A percentile compares a stretch with the other conserved stretches of the same genome.
These are phyloP conservation scores for Lachancea sp. DNA, from an alignment of 805 yeast species.

Conservation along the genomic window DNA sequence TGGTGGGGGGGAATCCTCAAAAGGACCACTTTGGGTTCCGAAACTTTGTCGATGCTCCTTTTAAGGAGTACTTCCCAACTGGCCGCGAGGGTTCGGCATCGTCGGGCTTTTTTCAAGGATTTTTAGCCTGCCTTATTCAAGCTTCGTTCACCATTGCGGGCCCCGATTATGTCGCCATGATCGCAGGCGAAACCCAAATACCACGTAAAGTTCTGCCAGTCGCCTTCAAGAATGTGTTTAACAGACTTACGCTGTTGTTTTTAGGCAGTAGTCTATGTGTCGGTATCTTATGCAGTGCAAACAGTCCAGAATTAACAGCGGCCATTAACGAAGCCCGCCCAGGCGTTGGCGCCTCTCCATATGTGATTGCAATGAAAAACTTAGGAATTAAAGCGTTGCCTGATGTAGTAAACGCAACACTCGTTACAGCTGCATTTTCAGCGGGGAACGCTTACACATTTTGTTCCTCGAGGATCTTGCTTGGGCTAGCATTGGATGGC, in stretches of 20 bases:
- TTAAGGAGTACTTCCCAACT: conserved; percentile 47
- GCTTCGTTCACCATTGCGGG: conserved; percentile 82
- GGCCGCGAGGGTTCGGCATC: conserved; percentile 36
- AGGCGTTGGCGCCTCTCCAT: conserved; percentile 77
- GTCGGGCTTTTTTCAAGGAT: conserved; percentile 65
- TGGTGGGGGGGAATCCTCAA: conserved; percentile 83
- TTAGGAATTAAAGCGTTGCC: conserved; percentile 63
- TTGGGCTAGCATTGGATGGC: conserved; percentile 65
- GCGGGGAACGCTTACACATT: conserved; percentile 80
- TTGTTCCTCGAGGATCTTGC: conserved; percentile 62
- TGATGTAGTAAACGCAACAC: conserved; percentile 69
- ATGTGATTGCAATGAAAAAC: conserved; percentile 74
- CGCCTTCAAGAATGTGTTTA: conserved; percentile 71
- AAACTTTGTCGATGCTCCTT: conserved; percentile 48
- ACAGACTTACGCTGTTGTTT: conserved; percentile 60
- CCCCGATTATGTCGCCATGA: conserved; percentile 79
- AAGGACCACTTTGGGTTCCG: conserved; percentile 57
- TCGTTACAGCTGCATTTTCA: conserved; percentile 68
- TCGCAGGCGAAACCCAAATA: conserved; percentile 72
- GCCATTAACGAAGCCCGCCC: conserved; percentile 58
- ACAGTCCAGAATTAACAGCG: conserved; percentile 52
- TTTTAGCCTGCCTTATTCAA: conserved; percentile 57
- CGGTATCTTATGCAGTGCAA: conserved; percentile 67
- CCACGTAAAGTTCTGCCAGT: conserved; percentile 70
- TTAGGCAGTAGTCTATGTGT: conserved; percentile 71